Conservation (phyloP, 179 eudicot genomes). For the Camellia oleifera region DNA sequence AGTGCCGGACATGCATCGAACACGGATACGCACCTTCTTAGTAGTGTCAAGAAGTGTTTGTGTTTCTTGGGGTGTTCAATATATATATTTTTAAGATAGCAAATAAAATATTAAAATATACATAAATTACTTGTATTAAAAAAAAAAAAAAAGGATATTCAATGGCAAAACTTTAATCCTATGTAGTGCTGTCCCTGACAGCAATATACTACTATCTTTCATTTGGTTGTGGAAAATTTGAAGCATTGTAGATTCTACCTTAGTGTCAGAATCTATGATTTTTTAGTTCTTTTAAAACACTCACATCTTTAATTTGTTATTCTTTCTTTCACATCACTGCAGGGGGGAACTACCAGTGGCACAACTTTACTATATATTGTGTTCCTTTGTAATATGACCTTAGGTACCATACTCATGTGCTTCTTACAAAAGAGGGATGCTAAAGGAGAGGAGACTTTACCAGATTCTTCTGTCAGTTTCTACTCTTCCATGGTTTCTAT, state of each 20-base stretch:
- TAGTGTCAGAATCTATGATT: not conserved
- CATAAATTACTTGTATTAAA: too few relatives aligned
- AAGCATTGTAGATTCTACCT: not conserved
- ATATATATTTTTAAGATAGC: too few relatives aligned
- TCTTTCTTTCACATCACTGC: conserved; percentile 24
- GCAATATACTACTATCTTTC: not conserved
- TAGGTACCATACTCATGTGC: conserved; percentile 83
- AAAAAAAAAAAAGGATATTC: too few relatives aligned
- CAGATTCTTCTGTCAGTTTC: conserved; percentile 42
- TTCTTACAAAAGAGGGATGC: conserved; percentile 63
- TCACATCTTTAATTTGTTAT: not conserved
- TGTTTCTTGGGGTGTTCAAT: too few relatives aligned
- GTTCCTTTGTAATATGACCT: conserved; percentile 75
- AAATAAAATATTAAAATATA: too few relatives aligned
- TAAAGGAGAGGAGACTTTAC: conserved; percentile 41
- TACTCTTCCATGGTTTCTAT: conserved; percentile 45
- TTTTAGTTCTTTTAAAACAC: not conserved
- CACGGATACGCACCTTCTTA: too few relatives aligned
- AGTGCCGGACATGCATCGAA: too few relatives aligned
- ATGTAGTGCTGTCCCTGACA: too few relatives aligned
- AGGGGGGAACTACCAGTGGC: conserved; percentile 68
- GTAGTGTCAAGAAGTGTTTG: too few relatives aligned
- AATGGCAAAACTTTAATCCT: too few relatives aligned
- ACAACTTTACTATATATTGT: conserved; percentile 63
- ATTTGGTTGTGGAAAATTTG: not conserved